Evolutionary conservation across 108 stramenopile genomes (phyloP).

Genomic region (Aurantiochytrium sp.): DNA sequence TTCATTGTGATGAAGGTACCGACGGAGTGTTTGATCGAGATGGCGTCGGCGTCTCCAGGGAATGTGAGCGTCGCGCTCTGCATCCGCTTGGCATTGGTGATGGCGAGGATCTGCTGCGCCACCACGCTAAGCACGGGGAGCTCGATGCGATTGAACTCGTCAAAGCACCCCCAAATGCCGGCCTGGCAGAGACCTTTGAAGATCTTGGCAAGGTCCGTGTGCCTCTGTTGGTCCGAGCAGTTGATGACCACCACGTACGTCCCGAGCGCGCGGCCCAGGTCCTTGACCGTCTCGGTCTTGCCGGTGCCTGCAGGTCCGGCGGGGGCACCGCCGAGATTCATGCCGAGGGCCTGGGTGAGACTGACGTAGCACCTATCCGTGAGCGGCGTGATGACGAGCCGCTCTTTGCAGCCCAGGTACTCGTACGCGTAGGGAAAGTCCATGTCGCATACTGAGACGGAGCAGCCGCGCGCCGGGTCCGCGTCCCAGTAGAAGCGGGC

Average conservation of each 20-base stretch:
- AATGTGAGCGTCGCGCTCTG: conserved; percentile 46
- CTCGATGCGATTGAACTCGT: conserved; percentile 65
- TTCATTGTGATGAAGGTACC: conserved; percentile 68
- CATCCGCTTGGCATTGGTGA: conserved; percentile 55
- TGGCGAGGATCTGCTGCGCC: conserved; percentile 57
- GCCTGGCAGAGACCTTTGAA: conserved; percentile 63
- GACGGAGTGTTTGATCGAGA: conserved; percentile 52
- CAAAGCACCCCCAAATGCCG: conserved; percentile 65
- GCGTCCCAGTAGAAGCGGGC: conserved; percentile 48
- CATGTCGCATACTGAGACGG: conserved; percentile 56
- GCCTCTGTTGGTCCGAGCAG: conserved; percentile 61
- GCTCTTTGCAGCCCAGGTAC: conserved; percentile 59
- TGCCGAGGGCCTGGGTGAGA: conserved; percentile 57
- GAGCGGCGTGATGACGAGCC: conserved; percentile 62
- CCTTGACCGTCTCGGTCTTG: conserved; percentile 65
- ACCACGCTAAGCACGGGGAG: conserved; percentile 62
- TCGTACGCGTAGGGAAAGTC: conserved; percentile 53
- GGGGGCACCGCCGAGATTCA: conserved; percentile 61
- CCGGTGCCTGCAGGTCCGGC: conserved; percentile 62
- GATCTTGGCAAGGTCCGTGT: conserved; percentile 64
- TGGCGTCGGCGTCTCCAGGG: conserved; percentile 57
- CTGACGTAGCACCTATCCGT: conserved; percentile 64
- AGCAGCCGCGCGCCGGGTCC: conserved; percentile 21
- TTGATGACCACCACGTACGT: conserved; percentile 58
- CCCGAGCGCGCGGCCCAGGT: conserved; percentile 54